Evolutionary conservation across 2,329 filamentous ascomycete species (phyloP), one percentile per base, ranked within the genome.

Genomic region (Trichoderma polysporum): DNA sequence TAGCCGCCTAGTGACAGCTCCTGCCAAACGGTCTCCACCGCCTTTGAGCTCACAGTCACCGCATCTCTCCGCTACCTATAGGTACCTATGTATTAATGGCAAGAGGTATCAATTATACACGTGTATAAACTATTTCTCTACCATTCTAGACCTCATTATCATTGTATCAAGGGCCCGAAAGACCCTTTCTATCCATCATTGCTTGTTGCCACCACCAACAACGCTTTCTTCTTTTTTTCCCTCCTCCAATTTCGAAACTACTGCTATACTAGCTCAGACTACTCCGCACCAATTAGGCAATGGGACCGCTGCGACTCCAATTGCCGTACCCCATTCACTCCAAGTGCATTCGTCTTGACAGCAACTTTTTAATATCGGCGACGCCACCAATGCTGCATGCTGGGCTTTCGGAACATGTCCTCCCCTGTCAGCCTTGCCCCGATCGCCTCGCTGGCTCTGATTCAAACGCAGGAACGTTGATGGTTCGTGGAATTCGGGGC

Each of bases 361-460:
- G 25, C 49, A 31, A 27, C 15, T 22, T 45, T 45, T 53, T 54
- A 65, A 65, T 57, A 58, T 58, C 62, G 45, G 49, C 60, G 50
- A 63, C 50, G 60, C 60, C 35, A 27, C 60, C 50, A 56, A 45
- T 37, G 60, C 49, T 54, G 60, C 60, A 54, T 45, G 50, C 50
- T 54, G 60, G 49, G 39, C 62, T 57, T 49, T 65, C 53, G 62
- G 62, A 50, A 39, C 62, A 17, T 17, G 25, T 50, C 27, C 29
- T 65, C 52, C 62, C 62, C 52, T 65, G 62, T 58, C 62, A 63
- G 60, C 60, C 60, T 63, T 63, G 60, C 50, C 33, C 53, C 39
- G 53, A 57, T 57, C 62, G 53, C 25, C 52, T 56, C 45, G 25
- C 41, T 50, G 35, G 22, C 39, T 54, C 50, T 64, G 61, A 45